A percentile compares a stretch with the other conserved stretches of the same genome.
These are phyloP conservation scores for Beauveria medogensis DNA, from an alignment of 2,329 filamentous ascomycete species.

Conservation along the genomic window DNA sequence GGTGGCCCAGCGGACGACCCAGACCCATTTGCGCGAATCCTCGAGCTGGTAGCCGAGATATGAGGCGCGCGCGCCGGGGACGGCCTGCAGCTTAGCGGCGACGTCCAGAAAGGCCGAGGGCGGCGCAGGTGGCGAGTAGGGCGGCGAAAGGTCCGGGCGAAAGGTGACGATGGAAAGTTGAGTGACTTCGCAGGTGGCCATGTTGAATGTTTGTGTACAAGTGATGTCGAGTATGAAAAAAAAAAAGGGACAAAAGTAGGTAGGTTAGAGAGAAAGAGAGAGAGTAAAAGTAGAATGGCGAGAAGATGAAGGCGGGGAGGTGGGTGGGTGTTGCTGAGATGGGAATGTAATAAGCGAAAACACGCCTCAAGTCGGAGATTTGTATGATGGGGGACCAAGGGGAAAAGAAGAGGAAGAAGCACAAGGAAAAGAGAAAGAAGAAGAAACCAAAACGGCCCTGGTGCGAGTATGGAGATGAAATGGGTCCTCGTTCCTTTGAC, in stretches of 20 bases:
- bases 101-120: constrained; percentile 20
- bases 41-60: constrained; percentile 29
- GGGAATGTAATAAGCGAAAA: background rate
- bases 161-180: constrained; percentile 26
- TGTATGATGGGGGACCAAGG: background rate
- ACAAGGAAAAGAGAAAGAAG: background rate
- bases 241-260: no score
- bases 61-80: constrained; percentile 24
- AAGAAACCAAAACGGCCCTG: background rate
- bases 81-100: constrained; percentile 22
- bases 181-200: constrained; percentile 21
- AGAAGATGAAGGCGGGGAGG: background rate
- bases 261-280: background rate
- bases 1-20: constrained; percentile 28
- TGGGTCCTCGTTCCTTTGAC: background rate
- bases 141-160: constrained; percentile 14
- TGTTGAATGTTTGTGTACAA: constrained; percentile 10
- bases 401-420: background rate
- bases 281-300: background rate
- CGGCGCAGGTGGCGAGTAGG: constrained; percentile 18
- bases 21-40: constrained; percentile 23
- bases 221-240: no score
- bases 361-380: background rate
- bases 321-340: background rate
- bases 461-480: background rate